Percentiles rank a stretch among this genome's conserved stretches.
Evolutionary conservation across 257 asterid genomes (phyloP).

Genomic region (Echium plantagineum): DNA sequence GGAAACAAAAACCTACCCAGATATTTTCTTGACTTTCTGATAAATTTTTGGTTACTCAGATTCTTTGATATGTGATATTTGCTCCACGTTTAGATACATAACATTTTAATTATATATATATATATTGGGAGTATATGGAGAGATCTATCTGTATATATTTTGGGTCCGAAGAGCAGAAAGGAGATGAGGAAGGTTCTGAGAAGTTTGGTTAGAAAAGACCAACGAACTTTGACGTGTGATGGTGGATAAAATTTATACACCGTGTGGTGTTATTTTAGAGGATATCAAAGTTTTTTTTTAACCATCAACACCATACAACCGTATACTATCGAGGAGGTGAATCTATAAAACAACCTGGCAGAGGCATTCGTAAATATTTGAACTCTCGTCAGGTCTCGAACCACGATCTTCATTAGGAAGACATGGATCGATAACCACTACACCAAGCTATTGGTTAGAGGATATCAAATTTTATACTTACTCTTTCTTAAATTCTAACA

Average conservation of each 20-base stretch:
- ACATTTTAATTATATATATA: neutral
- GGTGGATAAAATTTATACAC: neutral
- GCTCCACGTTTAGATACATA: neutral
- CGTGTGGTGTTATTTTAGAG: neutral
- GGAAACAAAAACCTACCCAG: slow-evolving; percentile 3
- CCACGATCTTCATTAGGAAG: too few species aligned
- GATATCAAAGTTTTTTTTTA: too few species aligned
- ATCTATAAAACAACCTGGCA: too few species aligned
- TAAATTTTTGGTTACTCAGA: neutral
- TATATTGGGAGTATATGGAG: neutral
- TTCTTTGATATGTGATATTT: neutral
- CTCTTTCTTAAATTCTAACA: too few species aligned
- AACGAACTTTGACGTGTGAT: neutral
- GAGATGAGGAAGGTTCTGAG: neutral
- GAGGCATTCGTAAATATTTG: too few species aligned
- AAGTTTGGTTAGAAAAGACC: neutral
- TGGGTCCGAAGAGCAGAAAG: slow-evolving; percentile 3
- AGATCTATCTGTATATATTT: neutral
- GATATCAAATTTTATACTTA: too few species aligned
- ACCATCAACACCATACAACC: too few species aligned
- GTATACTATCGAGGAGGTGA: too few species aligned
- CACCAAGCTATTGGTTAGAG: too few species aligned
- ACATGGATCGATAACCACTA: too few species aligned
- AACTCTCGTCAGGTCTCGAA: too few species aligned
- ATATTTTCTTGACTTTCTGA: neutral